Conservation (phyloP, 2,329 filamentous ascomycete genomes). For the Monosporascus sp. region DNA sequence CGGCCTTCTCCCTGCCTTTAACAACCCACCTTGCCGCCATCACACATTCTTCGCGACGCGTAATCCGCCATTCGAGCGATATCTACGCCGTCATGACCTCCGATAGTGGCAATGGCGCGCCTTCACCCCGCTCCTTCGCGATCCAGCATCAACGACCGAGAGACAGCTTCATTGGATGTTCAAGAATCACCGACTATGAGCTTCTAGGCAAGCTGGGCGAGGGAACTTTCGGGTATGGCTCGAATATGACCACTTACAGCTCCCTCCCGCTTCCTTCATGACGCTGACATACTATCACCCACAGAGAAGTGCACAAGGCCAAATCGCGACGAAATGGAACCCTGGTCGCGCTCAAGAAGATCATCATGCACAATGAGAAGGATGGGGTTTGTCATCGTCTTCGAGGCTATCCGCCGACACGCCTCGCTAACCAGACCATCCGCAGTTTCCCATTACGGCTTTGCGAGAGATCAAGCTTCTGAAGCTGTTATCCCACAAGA, state of each 20-base stretch:
- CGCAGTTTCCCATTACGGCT: slow-evolving; percentile 90
- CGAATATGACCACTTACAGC: slow-evolving; percentile 13
- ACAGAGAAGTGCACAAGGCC: slow-evolving; percentile 84
- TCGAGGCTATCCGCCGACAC: not conserved
- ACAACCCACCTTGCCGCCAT: not conserved
- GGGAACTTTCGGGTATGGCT: slow-evolving; percentile 79
- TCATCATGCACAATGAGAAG: slow-evolving; percentile 98
- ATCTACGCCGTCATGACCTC: slow-evolving; percentile 10
- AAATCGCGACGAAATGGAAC: slow-evolving; percentile 67
- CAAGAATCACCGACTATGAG: slow-evolving; percentile 74
- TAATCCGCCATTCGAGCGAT: not conserved
- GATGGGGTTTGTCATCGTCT: slow-evolving; percentile 62
- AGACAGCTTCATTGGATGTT: slow-evolving; percentile 75
- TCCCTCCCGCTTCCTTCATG: slow-evolving; percentile 22
- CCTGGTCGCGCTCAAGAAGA: slow-evolving; percentile 91
- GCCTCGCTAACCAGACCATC: slow-evolving; percentile 9
- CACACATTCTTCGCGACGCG: not conserved
- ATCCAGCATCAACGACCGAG: slow-evolving; percentile 48
- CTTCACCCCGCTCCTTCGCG: slow-evolving; percentile 52
- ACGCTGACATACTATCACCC: slow-evolving; percentile 4
- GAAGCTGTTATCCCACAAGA: slow-evolving; percentile 88
- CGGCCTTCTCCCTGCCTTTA: not conserved
- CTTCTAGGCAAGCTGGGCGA: slow-evolving; percentile 81
- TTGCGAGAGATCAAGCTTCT: slow-evolving; percentile 95
- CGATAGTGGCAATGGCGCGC: slow-evolving; percentile 25